Evolutionary conservation across 169 alveolate species (phyloP).

Genomic region (Cryptosporidium ryanae): DNA sequence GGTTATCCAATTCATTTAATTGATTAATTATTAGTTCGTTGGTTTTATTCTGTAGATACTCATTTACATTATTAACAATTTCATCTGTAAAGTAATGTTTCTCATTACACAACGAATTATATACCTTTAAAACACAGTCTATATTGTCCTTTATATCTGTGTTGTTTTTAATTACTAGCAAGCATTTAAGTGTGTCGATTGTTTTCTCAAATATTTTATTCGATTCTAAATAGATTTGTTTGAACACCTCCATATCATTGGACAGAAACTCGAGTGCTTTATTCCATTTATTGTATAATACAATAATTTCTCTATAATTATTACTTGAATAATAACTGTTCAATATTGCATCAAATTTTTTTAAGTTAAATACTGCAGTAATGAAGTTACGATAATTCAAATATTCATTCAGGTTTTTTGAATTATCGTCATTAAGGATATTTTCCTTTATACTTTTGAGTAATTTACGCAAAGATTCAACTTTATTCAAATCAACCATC

Average conservation of each 20-base stretch:
- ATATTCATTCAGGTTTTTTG: conserved; percentile 1
- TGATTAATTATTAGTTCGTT: conserved; percentile 31
- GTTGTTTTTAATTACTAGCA: conserved; percentile 6
- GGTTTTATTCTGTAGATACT: conserved; percentile 10
- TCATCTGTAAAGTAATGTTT: conserved; percentile 15
- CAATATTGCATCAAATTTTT: conserved; percentile 5
- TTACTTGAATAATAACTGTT: conserved; percentile 15
- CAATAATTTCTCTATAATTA: conserved; percentile 8
- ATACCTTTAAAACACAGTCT: not conserved
- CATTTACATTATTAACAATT: conserved; percentile 22
- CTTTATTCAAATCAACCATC: not conserved
- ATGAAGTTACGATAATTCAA: not conserved
- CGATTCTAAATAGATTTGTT: not conserved
- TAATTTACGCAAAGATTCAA: not conserved
- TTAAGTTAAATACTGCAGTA: not conserved
- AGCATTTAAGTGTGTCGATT: conserved; percentile 12
- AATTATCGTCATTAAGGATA: conserved; percentile 2
- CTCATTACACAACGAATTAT: conserved; percentile 8
- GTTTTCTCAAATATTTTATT: conserved; percentile 47
- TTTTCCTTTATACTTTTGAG: too few relatives aligned
- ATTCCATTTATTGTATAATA: conserved; percentile 43
- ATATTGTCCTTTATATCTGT: conserved; percentile 2
- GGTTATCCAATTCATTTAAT: conserved; percentile 18
- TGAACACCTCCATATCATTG: conserved; percentile 4
- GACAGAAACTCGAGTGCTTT: conserved; percentile 26